These are phyloP conservation scores for Alopecurus myosuroides DNA, from an alignment of 176 grass and related monocot genomes.

Conservation along the genomic window DNA sequence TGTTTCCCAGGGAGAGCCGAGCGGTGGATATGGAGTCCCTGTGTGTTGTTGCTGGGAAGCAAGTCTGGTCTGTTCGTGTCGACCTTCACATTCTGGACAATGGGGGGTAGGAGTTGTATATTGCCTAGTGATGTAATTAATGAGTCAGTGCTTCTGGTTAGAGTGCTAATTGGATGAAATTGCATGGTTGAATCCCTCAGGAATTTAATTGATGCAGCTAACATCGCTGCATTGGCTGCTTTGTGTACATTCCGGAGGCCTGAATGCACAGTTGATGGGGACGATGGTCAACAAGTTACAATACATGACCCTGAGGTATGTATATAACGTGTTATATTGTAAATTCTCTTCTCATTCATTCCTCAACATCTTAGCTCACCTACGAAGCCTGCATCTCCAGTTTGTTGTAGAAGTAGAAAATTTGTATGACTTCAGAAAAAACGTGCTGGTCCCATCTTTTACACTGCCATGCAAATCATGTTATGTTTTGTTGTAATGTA, in stretches of 20 bases:
- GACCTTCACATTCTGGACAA: slow-evolving; percentile 99
- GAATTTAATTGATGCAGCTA: slow-evolving; percentile 93
- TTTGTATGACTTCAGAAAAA: not conserved
- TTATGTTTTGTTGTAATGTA: slow-evolving; percentile 14
- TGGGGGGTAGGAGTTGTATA: slow-evolving; percentile 63
- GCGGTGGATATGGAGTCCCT: slow-evolving; percentile 96
- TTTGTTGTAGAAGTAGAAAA: not conserved
- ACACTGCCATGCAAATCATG: not conserved
- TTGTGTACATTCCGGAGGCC: slow-evolving; percentile 76
- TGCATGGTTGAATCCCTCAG: slow-evolving; percentile 21
- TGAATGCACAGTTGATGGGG: slow-evolving; percentile 78
- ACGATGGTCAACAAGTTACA: slow-evolving; percentile 76
- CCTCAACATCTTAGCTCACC: not conserved
- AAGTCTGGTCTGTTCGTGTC: slow-evolving; percentile 79
- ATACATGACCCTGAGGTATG: slow-evolving; percentile 73
- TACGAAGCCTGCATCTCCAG: not conserved
- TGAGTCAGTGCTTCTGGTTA: not conserved
- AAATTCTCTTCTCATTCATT: not conserved
- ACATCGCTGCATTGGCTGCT: slow-evolving; percentile 87
- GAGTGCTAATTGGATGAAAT: not conserved
- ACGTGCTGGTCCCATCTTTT: not conserved
- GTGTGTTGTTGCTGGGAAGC: slow-evolving; percentile 85
- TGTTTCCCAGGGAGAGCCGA: slow-evolving; percentile 69
- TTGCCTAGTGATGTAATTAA: slow-evolving; percentile 8
- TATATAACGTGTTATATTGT: slow-evolving; percentile 7